Conservation (phyloP, 306 rosid species). For the Acmispon strigosus region DNA sequence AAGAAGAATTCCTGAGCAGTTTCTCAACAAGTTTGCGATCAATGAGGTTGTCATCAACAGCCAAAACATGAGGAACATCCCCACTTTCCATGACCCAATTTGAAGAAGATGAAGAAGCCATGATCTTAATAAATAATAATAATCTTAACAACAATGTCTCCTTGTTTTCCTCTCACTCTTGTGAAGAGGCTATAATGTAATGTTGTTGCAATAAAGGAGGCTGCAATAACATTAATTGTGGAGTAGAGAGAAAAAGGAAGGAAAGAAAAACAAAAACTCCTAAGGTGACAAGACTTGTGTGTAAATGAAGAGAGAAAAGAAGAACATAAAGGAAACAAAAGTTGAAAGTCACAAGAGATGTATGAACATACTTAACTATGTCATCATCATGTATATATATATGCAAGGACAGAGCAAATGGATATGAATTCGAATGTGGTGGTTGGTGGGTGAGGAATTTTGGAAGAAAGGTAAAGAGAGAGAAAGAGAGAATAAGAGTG, state of each 20-base stretch:
- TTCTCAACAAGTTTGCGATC: conserved; percentile 83
- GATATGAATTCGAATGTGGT: conserved; percentile 23
- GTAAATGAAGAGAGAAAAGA: conserved; percentile 23
- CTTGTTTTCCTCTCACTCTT: neutral
- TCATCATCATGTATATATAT: neutral
- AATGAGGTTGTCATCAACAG: conserved; percentile 74
- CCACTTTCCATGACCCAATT: conserved; percentile 49
- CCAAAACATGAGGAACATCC: conserved; percentile 80
- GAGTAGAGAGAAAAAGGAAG: conserved; percentile 19
- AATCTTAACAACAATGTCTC: neutral
- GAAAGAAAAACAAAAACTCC: conserved; percentile 12
- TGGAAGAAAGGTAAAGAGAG: conserved; percentile 21
- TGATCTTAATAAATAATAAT: conserved; percentile 8
- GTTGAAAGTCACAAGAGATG: conserved; percentile 45
- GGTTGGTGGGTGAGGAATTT: conserved; percentile 50
- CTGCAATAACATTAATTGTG: conserved; percentile 19
- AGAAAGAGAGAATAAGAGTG: neutral
- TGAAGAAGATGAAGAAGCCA: conserved; percentile 44
- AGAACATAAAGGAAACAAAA: neutral
- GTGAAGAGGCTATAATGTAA: neutral
- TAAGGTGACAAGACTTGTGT: conserved; percentile 8
- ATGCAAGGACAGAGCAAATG: conserved; percentile 27
- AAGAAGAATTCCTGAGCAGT: conserved; percentile 75
- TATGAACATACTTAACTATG: conserved; percentile 32
- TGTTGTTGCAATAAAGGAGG: conserved; percentile 30